Base-by-base conservation (phyloP, 73 alveolate genomes). In the Symbiodinium natans region DNA sequence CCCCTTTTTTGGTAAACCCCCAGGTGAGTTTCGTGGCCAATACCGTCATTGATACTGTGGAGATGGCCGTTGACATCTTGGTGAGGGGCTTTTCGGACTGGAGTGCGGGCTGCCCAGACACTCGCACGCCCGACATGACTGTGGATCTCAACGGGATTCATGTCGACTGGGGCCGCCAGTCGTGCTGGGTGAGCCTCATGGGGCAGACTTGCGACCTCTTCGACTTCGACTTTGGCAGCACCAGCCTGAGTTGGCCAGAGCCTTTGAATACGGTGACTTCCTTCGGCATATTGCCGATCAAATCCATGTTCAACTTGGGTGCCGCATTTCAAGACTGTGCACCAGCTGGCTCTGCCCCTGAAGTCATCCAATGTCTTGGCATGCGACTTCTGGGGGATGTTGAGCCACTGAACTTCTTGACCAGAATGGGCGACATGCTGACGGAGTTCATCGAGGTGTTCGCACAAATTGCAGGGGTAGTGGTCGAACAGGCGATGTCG, bases 381-480 rank as follows among this genome's bases (percentile, higher is more conserved):
- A 2, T 56, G 6, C 25, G 31, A 29, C 25, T 56, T 19, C 2
- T 56, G 33, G 59, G 15, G 74, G 34, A 27, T 17, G 80, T 63
- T 0, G 36, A 31, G 36, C 80, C 80, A 4, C 34, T 63, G 80
- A 63, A 1, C 34, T 10, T 63, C 39, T 29, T 63, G 34, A 63
- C 31, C 80, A 63, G 80, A 29, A 63, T 63, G 80, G 13, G 94
- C n/a, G 94, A 87, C 36, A 87, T 87, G 94, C 41, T 87, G 77
- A 68, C 43, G 29, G 94, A 87, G 42, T 87, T 87, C 94, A 54
- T 87, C 31, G 85, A 87, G 80, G 84, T 87, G 40, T 87, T 87
- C 41, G 94, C 94, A 9, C 34, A 48, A 31, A 85, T 87, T 2
- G 94, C 94, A 23, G 25, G 19, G 19, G 73, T 82, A 31, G 77